Conservation (phyloP, 1,284 basidiomycete genomes). For the Ceratobasidium sp. region DNA sequence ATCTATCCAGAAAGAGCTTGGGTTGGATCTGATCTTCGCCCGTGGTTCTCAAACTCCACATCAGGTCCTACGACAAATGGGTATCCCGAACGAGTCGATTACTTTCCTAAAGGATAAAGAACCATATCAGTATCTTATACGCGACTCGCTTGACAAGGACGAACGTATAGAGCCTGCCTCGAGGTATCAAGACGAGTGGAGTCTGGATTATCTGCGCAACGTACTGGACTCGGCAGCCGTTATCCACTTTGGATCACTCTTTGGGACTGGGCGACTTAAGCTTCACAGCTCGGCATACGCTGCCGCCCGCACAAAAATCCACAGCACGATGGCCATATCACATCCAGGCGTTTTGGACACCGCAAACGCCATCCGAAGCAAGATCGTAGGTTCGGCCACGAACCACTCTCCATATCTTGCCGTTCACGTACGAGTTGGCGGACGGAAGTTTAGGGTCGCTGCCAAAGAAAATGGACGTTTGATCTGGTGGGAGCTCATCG, state of each 20-base stretch:
- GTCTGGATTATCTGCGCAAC: slow-evolving; percentile 54
- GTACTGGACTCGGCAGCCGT: slow-evolving; percentile 59
- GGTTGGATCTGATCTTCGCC: slow-evolving; percentile 54
- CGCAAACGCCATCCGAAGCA: slow-evolving; percentile 61
- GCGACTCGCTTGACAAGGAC: slow-evolving; percentile 62
- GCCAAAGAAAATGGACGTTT: slow-evolving; percentile 61
- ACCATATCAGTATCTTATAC: slow-evolving; percentile 75
- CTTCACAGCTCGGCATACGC: slow-evolving; percentile 61
- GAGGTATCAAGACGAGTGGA: slow-evolving; percentile 58
- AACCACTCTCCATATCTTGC: slow-evolving; percentile 64
- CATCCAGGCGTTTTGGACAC: slow-evolving; percentile 63
- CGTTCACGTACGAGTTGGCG: slow-evolving; percentile 75
- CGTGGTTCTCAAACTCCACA: slow-evolving; percentile 65
- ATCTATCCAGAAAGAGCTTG: slow-evolving; percentile 60
- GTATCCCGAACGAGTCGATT: slow-evolving; percentile 61
- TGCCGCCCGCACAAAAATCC: slow-evolving; percentile 62
- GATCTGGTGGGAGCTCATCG: slow-evolving; percentile 71
- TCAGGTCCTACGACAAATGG: slow-evolving; percentile 65
- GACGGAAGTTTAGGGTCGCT: slow-evolving; percentile 69
- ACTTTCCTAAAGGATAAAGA: slow-evolving; percentile 66
- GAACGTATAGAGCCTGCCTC: slow-evolving; percentile 54
- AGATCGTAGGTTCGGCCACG: slow-evolving; percentile 61
- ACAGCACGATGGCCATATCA: slow-evolving; percentile 67
- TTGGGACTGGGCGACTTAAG: slow-evolving; percentile 74
- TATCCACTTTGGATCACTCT: slow-evolving; percentile 74